These are phyloP conservation scores for Eucalyptus regnans DNA, from an alignment of 345 rosid species.

Conservation along the genomic window DNA sequence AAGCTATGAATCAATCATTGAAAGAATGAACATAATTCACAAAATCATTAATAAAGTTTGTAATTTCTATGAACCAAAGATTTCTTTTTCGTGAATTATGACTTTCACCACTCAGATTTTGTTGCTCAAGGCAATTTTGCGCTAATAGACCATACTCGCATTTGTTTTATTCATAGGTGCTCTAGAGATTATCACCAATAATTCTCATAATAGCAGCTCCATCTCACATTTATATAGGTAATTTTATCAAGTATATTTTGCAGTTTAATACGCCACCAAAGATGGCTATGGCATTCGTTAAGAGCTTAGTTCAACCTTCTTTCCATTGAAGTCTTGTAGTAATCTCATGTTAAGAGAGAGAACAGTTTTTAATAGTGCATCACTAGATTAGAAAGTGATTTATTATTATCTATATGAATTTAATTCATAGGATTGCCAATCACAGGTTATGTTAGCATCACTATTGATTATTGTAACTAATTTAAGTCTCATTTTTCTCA, in stretches of 20 bases:
- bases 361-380: neutral
- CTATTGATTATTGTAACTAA: neutral
- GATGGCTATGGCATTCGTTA: neutral
- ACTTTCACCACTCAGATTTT: too few species aligned
- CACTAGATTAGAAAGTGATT: neutral
- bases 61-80: neutral
- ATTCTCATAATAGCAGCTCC: neutral
- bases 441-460: neutral
- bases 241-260: too few species aligned
- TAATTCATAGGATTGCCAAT: neutral
- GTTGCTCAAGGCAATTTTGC: neutral
- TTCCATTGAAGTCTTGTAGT: neutral
- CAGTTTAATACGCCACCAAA: neutral
- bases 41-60: neutral
- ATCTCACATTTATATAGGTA: neutral
- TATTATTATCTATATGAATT: too few species aligned
- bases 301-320: neutral
- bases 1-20: rapidly evolving
- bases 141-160: rapidly evolving
- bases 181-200: too few species aligned
- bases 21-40: neutral
- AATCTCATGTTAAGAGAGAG: rapidly evolving
- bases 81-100: too few species aligned
- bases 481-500: neutral
- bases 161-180: neutral